Evolutionary conservation across 1,284 basidiomycete species (phyloP), one percentile per base, ranked within the genome.

Genomic region (Meripilus lineatus): DNA sequence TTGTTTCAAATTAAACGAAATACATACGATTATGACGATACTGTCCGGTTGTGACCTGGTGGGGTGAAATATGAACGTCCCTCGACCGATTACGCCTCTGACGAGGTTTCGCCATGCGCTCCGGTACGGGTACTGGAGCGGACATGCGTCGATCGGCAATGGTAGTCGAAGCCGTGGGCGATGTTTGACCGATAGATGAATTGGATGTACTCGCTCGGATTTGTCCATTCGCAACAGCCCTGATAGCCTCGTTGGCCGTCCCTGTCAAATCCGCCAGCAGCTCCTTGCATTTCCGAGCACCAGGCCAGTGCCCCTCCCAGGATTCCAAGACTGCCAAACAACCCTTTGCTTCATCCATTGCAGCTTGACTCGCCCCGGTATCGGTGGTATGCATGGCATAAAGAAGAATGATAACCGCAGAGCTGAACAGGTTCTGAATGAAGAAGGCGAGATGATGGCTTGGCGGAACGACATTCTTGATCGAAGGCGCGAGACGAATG

Each of bases 391-490:
- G 89, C 77, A 93, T 92, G 39, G 91, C 86, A 64, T 86, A 93
- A 3, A 93, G 70, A 28, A 93, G 68, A 36, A 93, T 81, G 56
- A 93, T 90, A 46, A 93, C 88, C 1, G 89, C 88, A 23, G 89
- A 91, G 53, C 88, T 91, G 71, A 93, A 93, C 15, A 93, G 74
- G 56, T 91, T 89, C 58, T 93, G 91, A 46, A 92, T 89, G 70
- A 90, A 93, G 62, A 93, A 90, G 2, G 90, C 89, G 28, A 93
- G 75, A 61, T 93, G 89, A 58, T 93, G 91, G 11, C 89, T 90
- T 4, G 87, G 77, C 3, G 91, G 89, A 1, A 93, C 85, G 38
- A 88, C 80, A 53, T 88, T 82, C 58, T 82, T 87, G 65, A 91
- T 86, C 13, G 89, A 88, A 32, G 89, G 83, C 1, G 90, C 90